Percentiles rank a stretch among this genome's conserved stretches.
Evolutionary conservation across 2,329 filamentous ascomycete species (phyloP).

Genomic region (Aureobasidium subglaciale): DNA sequence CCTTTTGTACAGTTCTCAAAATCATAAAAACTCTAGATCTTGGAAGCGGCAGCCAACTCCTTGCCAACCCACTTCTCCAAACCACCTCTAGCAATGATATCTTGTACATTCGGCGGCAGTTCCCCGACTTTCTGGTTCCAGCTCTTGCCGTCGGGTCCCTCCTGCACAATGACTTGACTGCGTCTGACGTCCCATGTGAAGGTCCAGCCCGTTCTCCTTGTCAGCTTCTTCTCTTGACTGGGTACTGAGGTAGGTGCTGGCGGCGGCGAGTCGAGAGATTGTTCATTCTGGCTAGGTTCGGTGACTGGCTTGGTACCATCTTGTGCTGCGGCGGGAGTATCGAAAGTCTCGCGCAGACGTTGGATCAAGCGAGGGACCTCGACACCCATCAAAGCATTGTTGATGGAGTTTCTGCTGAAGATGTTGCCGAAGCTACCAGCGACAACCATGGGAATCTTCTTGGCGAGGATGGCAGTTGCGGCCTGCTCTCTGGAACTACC

Average conservation of each 20-base stretch:
- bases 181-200: slow-evolving; percentile 72
- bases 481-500: slow-evolving; percentile 78
- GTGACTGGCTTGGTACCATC: slow-evolving; percentile 35
- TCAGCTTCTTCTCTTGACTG: slow-evolving; percentile 50
- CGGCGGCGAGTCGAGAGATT: slow-evolving; percentile 46
- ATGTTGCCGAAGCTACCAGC: slow-evolving; percentile 79
- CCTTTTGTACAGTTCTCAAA: background rate
- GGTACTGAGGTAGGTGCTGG: slow-evolving; percentile 29
- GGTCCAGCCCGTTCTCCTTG: slow-evolving; percentile 74
- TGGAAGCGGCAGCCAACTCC: background rate
- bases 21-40: background rate
- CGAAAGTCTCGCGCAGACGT: slow-evolving; percentile 57
- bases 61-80: slow-evolving; percentile 70
- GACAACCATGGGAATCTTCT: slow-evolving; percentile 71
- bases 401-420: slow-evolving; percentile 71
- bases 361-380: slow-evolving; percentile 62
- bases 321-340: slow-evolving; percentile 16
- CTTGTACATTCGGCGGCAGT: slow-evolving; percentile 74
- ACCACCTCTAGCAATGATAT: slow-evolving; percentile 71
- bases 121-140: slow-evolving; percentile 82
- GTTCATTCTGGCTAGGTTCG: slow-evolving; percentile 45
- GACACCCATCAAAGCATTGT: slow-evolving; percentile 67
- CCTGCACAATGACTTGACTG: slow-evolving; percentile 62
- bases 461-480: slow-evolving; percentile 78
- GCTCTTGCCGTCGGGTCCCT: slow-evolving; percentile 57